phyloP scores from a whole-genome alignment of 2,329 filamentous ascomycete genomes.

The Sporothrix globosa region DNA sequence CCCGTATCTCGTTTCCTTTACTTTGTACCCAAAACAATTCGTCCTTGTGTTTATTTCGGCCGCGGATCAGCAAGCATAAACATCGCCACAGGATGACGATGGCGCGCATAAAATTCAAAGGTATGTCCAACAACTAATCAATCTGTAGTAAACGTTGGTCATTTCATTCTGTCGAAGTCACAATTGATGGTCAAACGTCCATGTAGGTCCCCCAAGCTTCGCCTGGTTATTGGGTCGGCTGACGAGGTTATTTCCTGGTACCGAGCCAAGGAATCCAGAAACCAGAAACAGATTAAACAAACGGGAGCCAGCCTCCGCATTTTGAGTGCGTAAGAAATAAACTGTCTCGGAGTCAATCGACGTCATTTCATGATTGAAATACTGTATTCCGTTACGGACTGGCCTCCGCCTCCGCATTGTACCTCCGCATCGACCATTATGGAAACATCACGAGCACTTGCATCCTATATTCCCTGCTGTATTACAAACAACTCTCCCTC shows the following conservation, averaged over 20 bases:
- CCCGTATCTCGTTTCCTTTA: neutral
- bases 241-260: neutral
- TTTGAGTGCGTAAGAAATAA: too few species aligned
- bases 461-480: neutral
- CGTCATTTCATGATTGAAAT: too few species aligned
- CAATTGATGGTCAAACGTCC: neutral
- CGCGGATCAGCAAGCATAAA: neutral
- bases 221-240: constrained; percentile 11
- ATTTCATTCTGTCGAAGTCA: neutral
- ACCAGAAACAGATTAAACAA: neutral
- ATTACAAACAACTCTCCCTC: neutral
- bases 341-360: too few species aligned
- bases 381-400: too few species aligned
- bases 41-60: too few species aligned
- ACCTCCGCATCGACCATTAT: neutral
- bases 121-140: neutral
- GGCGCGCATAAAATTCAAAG: neutral
- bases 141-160: neutral
- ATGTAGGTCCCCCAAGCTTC: neutral
- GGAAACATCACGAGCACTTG: neutral
- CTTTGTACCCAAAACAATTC: too few species aligned
- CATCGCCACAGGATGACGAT: constrained; percentile 22
- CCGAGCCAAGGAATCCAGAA: constrained; percentile 18
- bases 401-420: too few species aligned
- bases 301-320: neutral